Conservation (phyloP, 106 monocot species). For the Dendrobium huoshanense region DNA sequence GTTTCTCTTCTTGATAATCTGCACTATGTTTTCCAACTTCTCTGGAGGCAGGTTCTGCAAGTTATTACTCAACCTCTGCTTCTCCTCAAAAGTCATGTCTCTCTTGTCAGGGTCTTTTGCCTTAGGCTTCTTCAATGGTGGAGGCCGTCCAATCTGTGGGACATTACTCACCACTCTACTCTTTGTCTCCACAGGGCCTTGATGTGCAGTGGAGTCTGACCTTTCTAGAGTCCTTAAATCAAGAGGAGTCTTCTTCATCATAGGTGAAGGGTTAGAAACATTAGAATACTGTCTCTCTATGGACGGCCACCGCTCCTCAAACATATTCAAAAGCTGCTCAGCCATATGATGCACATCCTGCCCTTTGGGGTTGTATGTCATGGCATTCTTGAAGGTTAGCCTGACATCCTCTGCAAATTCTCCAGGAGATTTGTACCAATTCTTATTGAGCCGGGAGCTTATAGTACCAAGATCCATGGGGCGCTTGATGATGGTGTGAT, state of each 20-base stretch:
- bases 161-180: slow-evolving; percentile 23
- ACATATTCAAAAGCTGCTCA: slow-evolving; percentile 47
- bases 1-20: slow-evolving; percentile 95
- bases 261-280: slow-evolving; percentile 9
- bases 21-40: slow-evolving; percentile 80
- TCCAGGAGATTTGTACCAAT: slow-evolving; percentile 55
- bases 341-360: slow-evolving; percentile 89
- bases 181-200: slow-evolving; percentile 34
- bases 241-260: slow-evolving; percentile 32
- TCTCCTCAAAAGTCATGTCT: slow-evolving; percentile 98
- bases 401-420: slow-evolving; percentile 90
- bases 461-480: slow-evolving; percentile 90
- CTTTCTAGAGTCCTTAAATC: slow-evolving; percentile 56
- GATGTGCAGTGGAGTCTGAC: slow-evolving; percentile 60
- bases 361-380: slow-evolving; percentile 84
- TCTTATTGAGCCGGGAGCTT: slow-evolving; percentile 38
- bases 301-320: slow-evolving; percentile 68
- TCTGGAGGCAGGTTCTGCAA: slow-evolving; percentile 82
- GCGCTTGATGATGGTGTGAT: slow-evolving; percentile 59
- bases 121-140: slow-evolving; percentile 78
- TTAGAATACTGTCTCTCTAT: slow-evolving; percentile 46
- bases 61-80: slow-evolving; percentile 79
- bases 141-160: slow-evolving; percentile 28
- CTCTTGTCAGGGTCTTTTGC: slow-evolving; percentile 89
- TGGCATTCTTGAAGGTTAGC: slow-evolving; percentile 75